Evolutionary conservation across 192 early-diverging fungal genomes (phyloP), one percentile per base, ranked within the genome.

Genomic region (Geranomyces michiganensis): DNA sequence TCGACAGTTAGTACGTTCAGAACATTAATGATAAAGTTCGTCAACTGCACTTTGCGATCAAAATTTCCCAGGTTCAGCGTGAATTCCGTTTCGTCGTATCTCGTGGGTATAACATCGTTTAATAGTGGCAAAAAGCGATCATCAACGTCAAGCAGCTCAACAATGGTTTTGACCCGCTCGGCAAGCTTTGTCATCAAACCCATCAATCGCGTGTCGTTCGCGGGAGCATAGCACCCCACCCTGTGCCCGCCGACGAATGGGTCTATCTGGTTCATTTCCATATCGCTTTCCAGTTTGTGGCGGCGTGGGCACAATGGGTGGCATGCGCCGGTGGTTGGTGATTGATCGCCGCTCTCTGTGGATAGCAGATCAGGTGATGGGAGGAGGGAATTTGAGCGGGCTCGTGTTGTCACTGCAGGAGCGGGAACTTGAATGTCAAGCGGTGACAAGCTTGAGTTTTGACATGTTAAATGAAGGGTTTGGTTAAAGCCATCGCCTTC

Each of bases 101-200:
- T 6, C 13, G 47, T 49, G 0, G 64, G 64, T 53, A 65, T 65
- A 17, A 65, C 43, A 49, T 65, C 64, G 44, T 65, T 65, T 43
- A 65, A 22, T 15, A 29, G 30, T 0, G 41, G 30, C 51, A 55
- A 27, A 14, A 60, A 32, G 5, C 17, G 58, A 6, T 60, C 58
- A n/a, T 60, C 58, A 32, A 60, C 29, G 26, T 32, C 58, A 4
- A 60, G 29, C 31, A 60, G 7, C 9, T 29, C 51, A 15, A 27
- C 51, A 27, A 55, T 55, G 51, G 26, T 27, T 55, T n/a, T 55
- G 51, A 55, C 51, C 4, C 51, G 51, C 19, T 55, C 51, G 51
- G 51, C 51, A 24, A 55, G 3, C 14, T 55, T 55, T 7, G 6
- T 55, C 51, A 55, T 55, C 51, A 55, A 14, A 8, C 51, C 51